These are phyloP conservation scores for Lentinula sp. DNA, from an alignment of 768 basidiomycete species.

Conservation along the genomic window DNA sequence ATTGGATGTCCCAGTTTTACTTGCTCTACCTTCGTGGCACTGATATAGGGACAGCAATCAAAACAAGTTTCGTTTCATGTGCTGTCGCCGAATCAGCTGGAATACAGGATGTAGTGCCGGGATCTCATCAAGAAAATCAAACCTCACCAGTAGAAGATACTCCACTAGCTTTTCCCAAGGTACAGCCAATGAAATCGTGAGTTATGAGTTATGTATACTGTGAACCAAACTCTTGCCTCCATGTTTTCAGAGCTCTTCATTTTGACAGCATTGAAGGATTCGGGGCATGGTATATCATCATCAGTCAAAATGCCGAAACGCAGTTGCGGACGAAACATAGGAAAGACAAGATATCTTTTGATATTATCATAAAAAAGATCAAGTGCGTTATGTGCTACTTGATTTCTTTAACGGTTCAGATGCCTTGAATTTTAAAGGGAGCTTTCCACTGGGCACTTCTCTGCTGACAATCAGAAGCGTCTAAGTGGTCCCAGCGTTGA, in stretches of 20 bases:
- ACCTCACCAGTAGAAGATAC: conserved; percentile 3
- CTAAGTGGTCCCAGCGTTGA: conserved; percentile 37
- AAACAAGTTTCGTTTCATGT: neutral
- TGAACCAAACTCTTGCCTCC: neutral
- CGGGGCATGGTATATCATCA: conserved; percentile 58
- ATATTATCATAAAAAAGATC: conserved; percentile 62
- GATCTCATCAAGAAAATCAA: neutral
- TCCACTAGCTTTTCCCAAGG: conserved; percentile 32
- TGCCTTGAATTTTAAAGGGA: conserved; percentile 33
- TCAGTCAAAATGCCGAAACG: conserved; percentile 42
- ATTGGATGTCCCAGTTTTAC: neutral
- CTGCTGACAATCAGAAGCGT: conserved; percentile 60
- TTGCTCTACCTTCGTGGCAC: neutral
- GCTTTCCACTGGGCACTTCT: conserved; percentile 65
- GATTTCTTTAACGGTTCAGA: neutral
- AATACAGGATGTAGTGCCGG: too few species aligned
- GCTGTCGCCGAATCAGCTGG: neutral
- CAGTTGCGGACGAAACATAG: conserved; percentile 42
- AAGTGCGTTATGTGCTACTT: conserved; percentile 29
- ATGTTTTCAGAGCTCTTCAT: conserved; percentile 35
- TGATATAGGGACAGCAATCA: neutral
- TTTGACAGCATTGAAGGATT: conserved; percentile 55
- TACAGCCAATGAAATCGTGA: conserved; percentile 52
- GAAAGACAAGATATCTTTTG: conserved; percentile 39
- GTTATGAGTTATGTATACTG: conserved; percentile 7